These are phyloP conservation scores for Diaporthe longicolla DNA, from an alignment of 2,329 filamentous ascomycete genomes.

Conservation along the genomic window DNA sequence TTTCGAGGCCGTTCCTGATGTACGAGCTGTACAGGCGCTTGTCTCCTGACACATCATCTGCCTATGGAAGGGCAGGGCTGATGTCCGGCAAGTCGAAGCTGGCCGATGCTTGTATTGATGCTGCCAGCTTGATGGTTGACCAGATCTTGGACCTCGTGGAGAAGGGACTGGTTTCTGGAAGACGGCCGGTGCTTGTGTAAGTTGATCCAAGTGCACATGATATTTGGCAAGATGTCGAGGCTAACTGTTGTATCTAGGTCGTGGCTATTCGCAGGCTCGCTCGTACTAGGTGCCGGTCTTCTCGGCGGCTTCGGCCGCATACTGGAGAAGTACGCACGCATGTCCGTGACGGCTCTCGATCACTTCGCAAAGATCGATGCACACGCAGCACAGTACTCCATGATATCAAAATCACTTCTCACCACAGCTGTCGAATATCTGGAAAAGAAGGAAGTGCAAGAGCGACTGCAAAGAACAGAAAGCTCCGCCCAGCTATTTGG, in stretches of 20 bases:
- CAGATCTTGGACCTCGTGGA: constrained; percentile 61
- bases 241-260: constrained; percentile 53
- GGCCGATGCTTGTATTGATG: constrained; percentile 69
- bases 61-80: constrained; percentile 44
- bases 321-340: constrained; percentile 64
- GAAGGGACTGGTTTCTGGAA: constrained; percentile 57
- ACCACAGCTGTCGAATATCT: constrained; percentile 61
- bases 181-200: constrained; percentile 66
- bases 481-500: constrained; percentile 67
- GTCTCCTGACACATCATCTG: constrained; percentile 50
- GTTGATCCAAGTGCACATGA: constrained; percentile 44
- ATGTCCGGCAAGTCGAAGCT: constrained; percentile 63
- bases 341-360: constrained; percentile 63
- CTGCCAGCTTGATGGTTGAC: constrained; percentile 68
- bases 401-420: constrained; percentile 66
- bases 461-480: constrained; percentile 62
- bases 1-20: constrained; percentile 69
- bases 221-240: background rate
- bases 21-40: constrained; percentile 65
- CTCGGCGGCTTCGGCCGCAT: constrained; percentile 66
- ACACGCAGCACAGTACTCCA: constrained; percentile 66
- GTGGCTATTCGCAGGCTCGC: constrained; percentile 67
- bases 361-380: constrained; percentile 64
- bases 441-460: constrained; percentile 62
- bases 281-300: constrained; percentile 66